A percentile compares a stretch with the other conserved stretches of the same genome.
Conservation (phyloP, 2,329 filamentous ascomycete species). For the Colletotrichum tropicale region DNA sequence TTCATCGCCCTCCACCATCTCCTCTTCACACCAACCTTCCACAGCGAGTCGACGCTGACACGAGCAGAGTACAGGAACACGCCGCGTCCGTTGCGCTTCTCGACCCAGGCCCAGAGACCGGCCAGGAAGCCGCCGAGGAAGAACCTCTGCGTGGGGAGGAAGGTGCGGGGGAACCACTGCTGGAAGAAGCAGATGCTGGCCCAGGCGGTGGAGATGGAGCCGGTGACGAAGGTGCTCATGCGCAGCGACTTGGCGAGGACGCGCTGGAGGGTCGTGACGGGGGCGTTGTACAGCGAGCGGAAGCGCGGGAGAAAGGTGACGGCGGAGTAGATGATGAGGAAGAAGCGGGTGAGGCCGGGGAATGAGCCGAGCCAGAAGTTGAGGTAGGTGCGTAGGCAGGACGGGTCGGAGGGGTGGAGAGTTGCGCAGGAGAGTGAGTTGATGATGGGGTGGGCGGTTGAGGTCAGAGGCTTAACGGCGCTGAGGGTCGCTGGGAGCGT, state of each 20-base stretch:
- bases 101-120: constrained; percentile 84
- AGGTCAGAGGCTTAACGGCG: constrained; percentile 77
- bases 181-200: constrained; percentile 90
- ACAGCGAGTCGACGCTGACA: constrained; percentile 80
- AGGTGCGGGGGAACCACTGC: constrained; percentile 71
- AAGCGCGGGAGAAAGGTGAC: constrained; percentile 71
- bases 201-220: constrained; percentile 87
- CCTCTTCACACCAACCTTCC: constrained; percentile 93
- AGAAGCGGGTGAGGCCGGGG: constrained; percentile 77
- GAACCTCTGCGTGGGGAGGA: constrained; percentile 84
- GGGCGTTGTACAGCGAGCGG: constrained; percentile 70
- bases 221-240: constrained; percentile 78
- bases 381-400: constrained; percentile 84
- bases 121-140: constrained; percentile 87
- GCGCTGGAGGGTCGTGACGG: constrained; percentile 68
- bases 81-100: constrained; percentile 65
- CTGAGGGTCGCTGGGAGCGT: constrained; percentile 70
- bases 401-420: constrained; percentile 86
- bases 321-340: constrained; percentile 75
- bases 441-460: constrained; percentile 86
- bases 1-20: constrained; percentile 85
- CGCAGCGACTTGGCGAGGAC: constrained; percentile 74
- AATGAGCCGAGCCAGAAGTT: constrained; percentile 88
- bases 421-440: constrained; percentile 86
- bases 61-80: constrained; percentile 82